A percentile compares a stretch with the other conserved stretches of the same genome.
phyloP scores from a whole-genome alignment of 1,284 basidiomycete species.

The Rhodotorula mucilaginosa region DNA sequence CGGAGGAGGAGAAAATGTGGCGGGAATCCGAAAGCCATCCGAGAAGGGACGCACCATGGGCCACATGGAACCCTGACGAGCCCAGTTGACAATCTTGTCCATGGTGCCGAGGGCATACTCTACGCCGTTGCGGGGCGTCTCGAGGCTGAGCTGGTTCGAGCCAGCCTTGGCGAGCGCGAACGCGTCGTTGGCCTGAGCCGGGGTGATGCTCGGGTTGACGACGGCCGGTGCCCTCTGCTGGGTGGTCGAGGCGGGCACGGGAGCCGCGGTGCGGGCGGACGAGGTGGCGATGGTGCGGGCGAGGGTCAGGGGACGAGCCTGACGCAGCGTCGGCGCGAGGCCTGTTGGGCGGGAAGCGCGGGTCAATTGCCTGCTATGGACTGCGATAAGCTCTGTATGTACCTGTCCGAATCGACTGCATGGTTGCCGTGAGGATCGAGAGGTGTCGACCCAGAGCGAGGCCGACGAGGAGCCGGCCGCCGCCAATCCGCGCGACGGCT shows the following conservation, averaged over 20 bases:
- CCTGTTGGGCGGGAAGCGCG: constrained; percentile 1
- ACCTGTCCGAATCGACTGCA: constrained; percentile 32
- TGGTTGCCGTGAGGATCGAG: not conserved
- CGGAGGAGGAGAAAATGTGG: not conserved
- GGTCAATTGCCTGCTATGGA: not conserved
- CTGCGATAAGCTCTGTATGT: too few relatives aligned
- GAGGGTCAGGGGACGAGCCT: constrained; percentile 12
- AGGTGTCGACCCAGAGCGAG: not conserved
- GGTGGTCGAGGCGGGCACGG: not conserved
- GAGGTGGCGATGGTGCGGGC: constrained; percentile 30
- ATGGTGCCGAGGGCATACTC: constrained; percentile 95
- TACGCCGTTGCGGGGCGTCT: constrained; percentile 71
- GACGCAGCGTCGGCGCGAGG: constrained; percentile 27
- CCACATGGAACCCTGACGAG: constrained; percentile 97
- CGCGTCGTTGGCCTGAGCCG: constrained; percentile 15
- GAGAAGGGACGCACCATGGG: constrained; percentile 68
- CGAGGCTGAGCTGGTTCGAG: constrained; percentile 79
- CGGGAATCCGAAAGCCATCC: not conserved
- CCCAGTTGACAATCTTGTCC: constrained; percentile 98
- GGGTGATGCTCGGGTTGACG: not conserved
- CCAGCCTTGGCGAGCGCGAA: constrained; percentile 62
- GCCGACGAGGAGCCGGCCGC: not conserved
- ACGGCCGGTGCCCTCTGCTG: not conserved
- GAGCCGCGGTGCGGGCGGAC: constrained; percentile 9
- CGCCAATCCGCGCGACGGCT: not conserved